Evolutionary conservation across 352 stramenopile species (phyloP).

Genomic region (Phytophthora parvispora): DNA sequence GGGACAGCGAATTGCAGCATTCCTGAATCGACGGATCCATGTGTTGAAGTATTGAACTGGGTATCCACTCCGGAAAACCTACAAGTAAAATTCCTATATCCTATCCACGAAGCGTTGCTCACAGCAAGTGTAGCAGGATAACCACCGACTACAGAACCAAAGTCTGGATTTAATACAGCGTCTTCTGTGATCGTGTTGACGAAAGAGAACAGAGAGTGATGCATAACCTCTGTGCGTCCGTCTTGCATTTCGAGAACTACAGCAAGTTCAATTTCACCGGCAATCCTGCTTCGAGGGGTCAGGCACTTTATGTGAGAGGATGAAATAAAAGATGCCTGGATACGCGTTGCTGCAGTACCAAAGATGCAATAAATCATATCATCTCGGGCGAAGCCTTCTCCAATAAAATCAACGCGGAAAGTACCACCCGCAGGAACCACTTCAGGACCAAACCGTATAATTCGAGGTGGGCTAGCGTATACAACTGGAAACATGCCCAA

Average conservation of each 20-base stretch:
- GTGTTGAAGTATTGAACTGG: slow-evolving; percentile 6
- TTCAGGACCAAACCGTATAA: slow-evolving; percentile 28
- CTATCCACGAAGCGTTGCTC: slow-evolving; percentile 13
- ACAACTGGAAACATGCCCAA: slow-evolving; percentile 35
- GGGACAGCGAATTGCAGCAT: slow-evolving; percentile 34
- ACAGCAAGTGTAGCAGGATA: slow-evolving; percentile 30
- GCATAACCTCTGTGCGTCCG: slow-evolving; percentile 22
- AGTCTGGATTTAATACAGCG: slow-evolving; percentile 23
- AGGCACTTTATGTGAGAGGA: slow-evolving; percentile 31
- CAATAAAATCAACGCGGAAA: slow-evolving; percentile 35
- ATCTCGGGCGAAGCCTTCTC: slow-evolving; percentile 23
- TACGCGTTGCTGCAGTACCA: slow-evolving; percentile 11
- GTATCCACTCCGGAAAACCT: slow-evolving; percentile 28
- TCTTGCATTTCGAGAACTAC: slow-evolving; percentile 25
- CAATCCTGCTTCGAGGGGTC: slow-evolving; percentile 17
- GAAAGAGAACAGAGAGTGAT: slow-evolving; percentile 34
- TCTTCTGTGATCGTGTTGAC: slow-evolving; percentile 9
- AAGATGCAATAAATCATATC: slow-evolving; percentile 46
- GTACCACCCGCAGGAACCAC: slow-evolving; percentile 21
- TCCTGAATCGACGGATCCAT: not conserved
- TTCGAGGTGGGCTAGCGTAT: slow-evolving; percentile 21
- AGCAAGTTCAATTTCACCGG: slow-evolving; percentile 19
- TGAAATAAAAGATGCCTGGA: slow-evolving; percentile 30
- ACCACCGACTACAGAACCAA: slow-evolving; percentile 36
- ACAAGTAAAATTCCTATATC: slow-evolving; percentile 25